These are phyloP conservation scores for Schwanniomyces polymorphus DNA, from an alignment of 805 yeast species.

Conservation along the genomic window DNA sequence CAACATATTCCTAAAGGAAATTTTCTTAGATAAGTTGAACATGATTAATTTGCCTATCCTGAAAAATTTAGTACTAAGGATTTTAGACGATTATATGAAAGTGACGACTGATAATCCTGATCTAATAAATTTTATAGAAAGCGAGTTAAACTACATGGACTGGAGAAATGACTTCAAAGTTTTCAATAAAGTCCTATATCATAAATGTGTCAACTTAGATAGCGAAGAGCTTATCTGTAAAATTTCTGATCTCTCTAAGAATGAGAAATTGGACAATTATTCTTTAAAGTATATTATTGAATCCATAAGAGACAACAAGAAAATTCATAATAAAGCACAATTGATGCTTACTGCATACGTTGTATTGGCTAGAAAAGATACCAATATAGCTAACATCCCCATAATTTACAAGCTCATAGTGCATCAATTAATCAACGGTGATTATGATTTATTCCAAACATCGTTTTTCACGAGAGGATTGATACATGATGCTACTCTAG, in stretches of 20 bases:
- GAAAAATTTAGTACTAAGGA: conserved; percentile 24
- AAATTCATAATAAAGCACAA: conserved; percentile 1
- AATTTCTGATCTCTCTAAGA: not conserved
- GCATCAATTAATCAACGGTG: not conserved
- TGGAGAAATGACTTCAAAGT: conserved; percentile 32
- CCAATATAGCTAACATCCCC: conserved; percentile 1
- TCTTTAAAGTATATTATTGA: conserved; percentile 18
- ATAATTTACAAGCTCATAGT: conserved; percentile 3
- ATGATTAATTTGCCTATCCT: conserved; percentile 33
- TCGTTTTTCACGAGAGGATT: conserved; percentile 12
- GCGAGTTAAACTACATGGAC: conserved; percentile 23
- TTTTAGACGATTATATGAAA: conserved; percentile 34
- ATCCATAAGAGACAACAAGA: conserved; percentile 9
- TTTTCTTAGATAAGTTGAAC: conserved; percentile 30
- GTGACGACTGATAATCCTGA: conserved; percentile 27
- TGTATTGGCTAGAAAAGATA: not conserved
- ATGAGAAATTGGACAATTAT: conserved; percentile 4
- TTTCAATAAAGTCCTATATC: conserved; percentile 26
- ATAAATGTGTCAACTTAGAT: conserved; percentile 7
- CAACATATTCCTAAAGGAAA: conserved; percentile 39
- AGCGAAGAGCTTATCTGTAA: not conserved
- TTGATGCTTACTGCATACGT: conserved; percentile 4
- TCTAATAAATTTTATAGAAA: conserved; percentile 32
- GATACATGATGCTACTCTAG: conserved; percentile 12
- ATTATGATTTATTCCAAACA: not conserved